These are phyloP conservation scores for Takashimella koratensis DNA, from an alignment of 1,284 basidiomycete species.

Conservation along the genomic window DNA sequence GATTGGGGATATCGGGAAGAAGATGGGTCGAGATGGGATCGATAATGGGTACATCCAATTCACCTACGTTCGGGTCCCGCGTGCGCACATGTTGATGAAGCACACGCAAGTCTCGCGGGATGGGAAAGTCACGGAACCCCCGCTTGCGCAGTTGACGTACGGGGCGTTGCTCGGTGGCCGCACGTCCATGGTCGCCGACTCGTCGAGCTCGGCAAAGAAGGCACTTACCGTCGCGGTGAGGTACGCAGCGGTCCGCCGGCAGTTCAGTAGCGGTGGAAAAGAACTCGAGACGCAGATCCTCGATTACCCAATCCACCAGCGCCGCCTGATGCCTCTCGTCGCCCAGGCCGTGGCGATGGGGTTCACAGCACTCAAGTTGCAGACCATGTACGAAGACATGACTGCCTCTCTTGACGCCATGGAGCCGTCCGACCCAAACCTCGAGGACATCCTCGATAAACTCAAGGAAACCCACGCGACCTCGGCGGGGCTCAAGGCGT, in stretches of 20 bases:
- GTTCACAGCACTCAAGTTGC: slow-evolving; percentile 53
- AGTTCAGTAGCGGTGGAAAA: slow-evolving; percentile 53
- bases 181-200: slow-evolving; percentile 57
- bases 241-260: slow-evolving; percentile 56
- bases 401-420: slow-evolving; percentile 54
- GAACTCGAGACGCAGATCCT: slow-evolving; percentile 55
- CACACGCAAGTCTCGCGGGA: slow-evolving; percentile 56
- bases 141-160: slow-evolving; percentile 58
- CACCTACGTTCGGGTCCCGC: slow-evolving; percentile 57
- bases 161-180: slow-evolving; percentile 57
- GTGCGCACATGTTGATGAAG: slow-evolving; percentile 59
- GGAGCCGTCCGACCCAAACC: slow-evolving; percentile 51
- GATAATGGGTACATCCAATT: slow-evolving; percentile 54
- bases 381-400: slow-evolving; percentile 51
- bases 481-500: slow-evolving; percentile 58
- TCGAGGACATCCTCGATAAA: slow-evolving; percentile 50
- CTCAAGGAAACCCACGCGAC: slow-evolving; percentile 60
- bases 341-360: slow-evolving; percentile 58
- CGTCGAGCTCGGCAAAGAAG: slow-evolving; percentile 55
- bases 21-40: slow-evolving; percentile 59
- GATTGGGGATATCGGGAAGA: slow-evolving; percentile 59
- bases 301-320: slow-evolving; percentile 60
- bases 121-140: slow-evolving; percentile 48
- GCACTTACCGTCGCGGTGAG: slow-evolving; percentile 57
- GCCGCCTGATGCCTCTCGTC: slow-evolving; percentile 56